Evolutionary conservation across 768 basidiomycete species (phyloP).

Genomic region (Podaxis sp.): DNA sequence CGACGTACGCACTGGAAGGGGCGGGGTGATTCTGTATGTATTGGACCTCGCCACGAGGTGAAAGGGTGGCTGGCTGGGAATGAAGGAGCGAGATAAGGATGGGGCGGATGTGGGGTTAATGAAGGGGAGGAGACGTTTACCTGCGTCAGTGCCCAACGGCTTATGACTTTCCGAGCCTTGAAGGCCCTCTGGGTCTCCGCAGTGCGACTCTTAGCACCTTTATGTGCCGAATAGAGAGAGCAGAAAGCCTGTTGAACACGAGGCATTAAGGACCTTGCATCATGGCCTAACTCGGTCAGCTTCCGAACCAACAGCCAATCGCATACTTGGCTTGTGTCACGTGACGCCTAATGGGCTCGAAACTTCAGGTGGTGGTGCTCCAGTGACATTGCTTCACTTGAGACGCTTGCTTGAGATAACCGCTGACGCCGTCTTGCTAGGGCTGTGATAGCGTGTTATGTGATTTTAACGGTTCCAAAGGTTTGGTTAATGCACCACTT

Average conservation of each 20-base stretch:
- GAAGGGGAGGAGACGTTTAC: conserved; percentile 3
- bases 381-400: not conserved
- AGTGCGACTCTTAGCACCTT: conserved; percentile 5
- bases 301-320: conserved; percentile 12
- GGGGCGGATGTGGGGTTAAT: not conserved
- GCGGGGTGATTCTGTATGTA: conserved; percentile 1
- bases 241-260: conserved; percentile 16
- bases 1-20: conserved; percentile 8
- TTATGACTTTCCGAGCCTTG: conserved; percentile 13
- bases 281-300: conserved; percentile 15
- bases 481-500: not conserved
- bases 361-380: not conserved
- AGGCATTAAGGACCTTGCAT: conserved; percentile 17
- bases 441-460: not conserved
- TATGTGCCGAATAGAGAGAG: conserved; percentile 17
- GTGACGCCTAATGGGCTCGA: not conserved
- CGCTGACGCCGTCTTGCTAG: not conserved
- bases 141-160: conserved; percentile 12
- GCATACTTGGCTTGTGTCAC: conserved; percentile 1
- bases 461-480: not conserved
- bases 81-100: conserved; percentile 8
- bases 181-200: conserved; percentile 11
- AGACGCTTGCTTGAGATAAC: not conserved
- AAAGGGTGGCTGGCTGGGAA: conserved; percentile 11
- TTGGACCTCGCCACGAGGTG: conserved; percentile 17